Conservation (phyloP, 176 grass and related monocot genomes). For the Rhynchospora breviuscula region DNA sequence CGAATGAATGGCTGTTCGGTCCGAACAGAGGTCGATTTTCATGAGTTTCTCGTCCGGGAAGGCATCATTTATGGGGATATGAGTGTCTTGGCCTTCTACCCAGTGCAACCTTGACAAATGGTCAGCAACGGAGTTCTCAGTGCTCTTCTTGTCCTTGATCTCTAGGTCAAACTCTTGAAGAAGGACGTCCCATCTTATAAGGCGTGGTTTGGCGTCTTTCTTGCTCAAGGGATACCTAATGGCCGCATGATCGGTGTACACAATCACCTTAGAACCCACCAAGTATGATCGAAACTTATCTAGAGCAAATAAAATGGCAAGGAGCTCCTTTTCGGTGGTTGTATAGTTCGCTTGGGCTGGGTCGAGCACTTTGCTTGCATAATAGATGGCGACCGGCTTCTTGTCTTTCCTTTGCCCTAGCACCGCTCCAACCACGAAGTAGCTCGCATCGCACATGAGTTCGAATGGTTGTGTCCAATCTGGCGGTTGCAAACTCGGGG, state of each 20-base stretch:
- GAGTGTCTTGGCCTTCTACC: no score
- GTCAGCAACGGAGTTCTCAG: not conserved
- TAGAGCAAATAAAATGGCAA: not conserved
- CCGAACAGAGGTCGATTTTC: no score
- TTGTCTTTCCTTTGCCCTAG: not conserved
- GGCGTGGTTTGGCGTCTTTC: not conserved
- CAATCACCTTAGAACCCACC: not conserved
- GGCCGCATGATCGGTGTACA: not conserved
- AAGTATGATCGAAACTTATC: not conserved
- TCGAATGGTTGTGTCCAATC: no score
- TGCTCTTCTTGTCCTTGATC: not conserved
- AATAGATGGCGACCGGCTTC: not conserved
- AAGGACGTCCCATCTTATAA: not conserved
- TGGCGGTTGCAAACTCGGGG: no score
- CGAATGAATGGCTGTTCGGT: no score
- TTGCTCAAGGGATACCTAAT: not conserved
- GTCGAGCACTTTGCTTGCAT: no score
- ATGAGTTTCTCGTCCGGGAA: not conserved
- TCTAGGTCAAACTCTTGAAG: not conserved
- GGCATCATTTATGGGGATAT: not conserved
- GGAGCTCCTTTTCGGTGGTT: no score
- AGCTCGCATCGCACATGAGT: no score
- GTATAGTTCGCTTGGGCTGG: no score
- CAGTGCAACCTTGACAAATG: not conserved
- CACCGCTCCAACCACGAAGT: not conserved